Percentiles rank a stretch among this genome's conserved stretches.
phyloP scores from a whole-genome alignment of 768 basidiomycete species.

The Boletus barrowsii region DNA sequence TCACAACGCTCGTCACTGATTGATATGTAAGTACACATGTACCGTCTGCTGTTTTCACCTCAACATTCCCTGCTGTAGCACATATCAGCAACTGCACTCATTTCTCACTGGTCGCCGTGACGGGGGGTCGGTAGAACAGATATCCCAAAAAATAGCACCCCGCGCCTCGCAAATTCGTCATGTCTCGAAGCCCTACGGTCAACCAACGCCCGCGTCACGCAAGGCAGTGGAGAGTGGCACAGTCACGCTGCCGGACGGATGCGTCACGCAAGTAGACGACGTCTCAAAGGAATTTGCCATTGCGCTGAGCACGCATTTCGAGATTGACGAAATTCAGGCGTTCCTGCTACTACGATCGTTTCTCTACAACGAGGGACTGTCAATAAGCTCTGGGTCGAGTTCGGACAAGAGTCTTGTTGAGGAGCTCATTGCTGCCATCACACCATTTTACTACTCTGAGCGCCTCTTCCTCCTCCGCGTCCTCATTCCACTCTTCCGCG shows the following conservation, averaged over 20 bases:
- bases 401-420: constrained; percentile 38
- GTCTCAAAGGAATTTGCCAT: constrained; percentile 67
- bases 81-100: constrained; percentile 62
- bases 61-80: constrained; percentile 36
- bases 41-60: background rate
- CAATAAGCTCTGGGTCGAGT: constrained; percentile 43
- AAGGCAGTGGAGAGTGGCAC: constrained; percentile 64
- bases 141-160: constrained; percentile 54
- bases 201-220: constrained; percentile 64
- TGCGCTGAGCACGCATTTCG: constrained; percentile 68
- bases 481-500: constrained; percentile 73
- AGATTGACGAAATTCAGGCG: constrained; percentile 80
- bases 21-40: constrained; percentile 49
- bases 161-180: constrained; percentile 57
- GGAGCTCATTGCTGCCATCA: constrained; percentile 58
- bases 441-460: constrained; percentile 81
- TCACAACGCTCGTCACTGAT: constrained; percentile 67
- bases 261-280: constrained; percentile 59
- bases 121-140: constrained; percentile 54
- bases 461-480: constrained; percentile 65
- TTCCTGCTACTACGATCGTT: constrained; percentile 73
- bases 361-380: constrained; percentile 72
- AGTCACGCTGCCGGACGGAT: constrained; percentile 66
- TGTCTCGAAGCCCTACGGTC: constrained; percentile 63
- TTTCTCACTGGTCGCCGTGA: constrained; percentile 59